Percentiles rank a stretch among this genome's conserved stretches.
phyloP scores from a whole-genome alignment of 208 protist genomes.

The Crithidia mellificae region DNA sequence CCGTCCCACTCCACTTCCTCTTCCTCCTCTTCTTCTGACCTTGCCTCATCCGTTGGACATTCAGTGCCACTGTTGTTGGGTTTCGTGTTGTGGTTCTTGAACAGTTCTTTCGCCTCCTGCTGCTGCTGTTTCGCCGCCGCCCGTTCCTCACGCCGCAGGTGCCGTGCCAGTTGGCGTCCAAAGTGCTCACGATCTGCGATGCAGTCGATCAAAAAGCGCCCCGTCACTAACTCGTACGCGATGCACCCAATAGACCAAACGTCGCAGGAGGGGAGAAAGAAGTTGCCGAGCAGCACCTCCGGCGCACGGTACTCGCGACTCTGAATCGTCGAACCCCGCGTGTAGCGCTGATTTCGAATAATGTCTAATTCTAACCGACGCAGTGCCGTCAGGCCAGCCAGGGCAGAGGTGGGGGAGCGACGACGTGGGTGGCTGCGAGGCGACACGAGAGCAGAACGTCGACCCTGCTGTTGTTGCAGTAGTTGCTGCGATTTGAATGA shows the following conservation, averaged over 20 bases:
- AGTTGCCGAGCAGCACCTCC: constrained; percentile 73
- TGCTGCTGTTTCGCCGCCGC: too few species aligned
- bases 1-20: constrained; percentile 22
- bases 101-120: not conserved
- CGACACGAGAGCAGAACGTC: not conserved
- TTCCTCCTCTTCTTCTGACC: not conserved
- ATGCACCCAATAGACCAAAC: constrained; percentile 82
- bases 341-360: constrained; percentile 41
- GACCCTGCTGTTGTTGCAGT: not conserved
- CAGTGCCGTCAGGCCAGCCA: constrained; percentile 9
- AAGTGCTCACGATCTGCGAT: constrained; percentile 23
- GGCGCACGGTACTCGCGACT: constrained; percentile 81
- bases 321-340: constrained; percentile 52
- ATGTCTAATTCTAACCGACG: constrained; percentile 46
- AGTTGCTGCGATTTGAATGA: too few species aligned
- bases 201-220: constrained; percentile 64
- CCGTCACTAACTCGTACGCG: constrained; percentile 79
- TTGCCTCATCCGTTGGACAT: too few species aligned
- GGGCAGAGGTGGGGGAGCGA: constrained; percentile 10
- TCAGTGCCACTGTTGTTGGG: too few species aligned
- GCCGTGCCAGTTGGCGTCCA: constrained; percentile 11
- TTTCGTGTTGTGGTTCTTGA: not conserved
- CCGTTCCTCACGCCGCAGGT: not conserved
- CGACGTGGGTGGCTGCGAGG: not conserved
- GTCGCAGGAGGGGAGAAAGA: constrained; percentile 61